Percentiles rank a stretch among this genome's conserved stretches.
These are phyloP conservation scores for Setaria italica DNA, from an alignment of 202 grass and related monocot species.

Conservation along the genomic window DNA sequence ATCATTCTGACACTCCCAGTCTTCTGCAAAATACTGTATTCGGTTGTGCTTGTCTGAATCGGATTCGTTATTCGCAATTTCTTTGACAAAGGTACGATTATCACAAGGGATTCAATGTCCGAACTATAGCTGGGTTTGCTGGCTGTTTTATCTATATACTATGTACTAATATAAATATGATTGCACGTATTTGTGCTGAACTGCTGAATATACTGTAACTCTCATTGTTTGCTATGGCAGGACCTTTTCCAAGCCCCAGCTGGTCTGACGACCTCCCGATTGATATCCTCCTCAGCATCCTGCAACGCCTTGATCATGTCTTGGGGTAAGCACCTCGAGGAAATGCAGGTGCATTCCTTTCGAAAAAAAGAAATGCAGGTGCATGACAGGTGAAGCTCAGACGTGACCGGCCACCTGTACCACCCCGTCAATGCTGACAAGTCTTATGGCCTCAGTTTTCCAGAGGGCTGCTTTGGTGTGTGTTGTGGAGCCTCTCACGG, in stretches of 20 bases:
- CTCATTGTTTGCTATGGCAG: background rate
- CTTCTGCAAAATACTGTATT: background rate
- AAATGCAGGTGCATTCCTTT: too few species aligned
- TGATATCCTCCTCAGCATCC: background rate
- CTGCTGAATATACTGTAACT: background rate
- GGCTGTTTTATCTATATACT: too few species aligned
- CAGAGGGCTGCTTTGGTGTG: background rate
- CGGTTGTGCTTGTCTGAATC: too few species aligned
- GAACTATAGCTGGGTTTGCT: too few species aligned
- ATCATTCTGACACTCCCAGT: background rate
- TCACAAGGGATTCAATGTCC: too few species aligned
- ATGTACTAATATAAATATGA: too few species aligned
- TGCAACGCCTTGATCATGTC: background rate
- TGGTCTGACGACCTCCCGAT: conserved; percentile 2
- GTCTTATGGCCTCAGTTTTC: conserved; percentile 6
- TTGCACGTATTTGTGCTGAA: too few species aligned
- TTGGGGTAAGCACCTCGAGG: background rate
- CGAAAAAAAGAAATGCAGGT: background rate
- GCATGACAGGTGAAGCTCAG: background rate
- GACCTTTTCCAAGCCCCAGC: background rate
- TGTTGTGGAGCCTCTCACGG: conserved; percentile 28
- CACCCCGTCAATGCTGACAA: background rate
- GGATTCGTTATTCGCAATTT: too few species aligned
- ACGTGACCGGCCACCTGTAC: background rate
- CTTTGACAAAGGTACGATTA: too few species aligned